Percentiles rank a stretch among this genome's conserved stretches.
These are phyloP conservation scores for Graphiopsis chlorocephala DNA, from an alignment of 2,329 filamentous ascomycete genomes.

Conservation along the genomic window DNA sequence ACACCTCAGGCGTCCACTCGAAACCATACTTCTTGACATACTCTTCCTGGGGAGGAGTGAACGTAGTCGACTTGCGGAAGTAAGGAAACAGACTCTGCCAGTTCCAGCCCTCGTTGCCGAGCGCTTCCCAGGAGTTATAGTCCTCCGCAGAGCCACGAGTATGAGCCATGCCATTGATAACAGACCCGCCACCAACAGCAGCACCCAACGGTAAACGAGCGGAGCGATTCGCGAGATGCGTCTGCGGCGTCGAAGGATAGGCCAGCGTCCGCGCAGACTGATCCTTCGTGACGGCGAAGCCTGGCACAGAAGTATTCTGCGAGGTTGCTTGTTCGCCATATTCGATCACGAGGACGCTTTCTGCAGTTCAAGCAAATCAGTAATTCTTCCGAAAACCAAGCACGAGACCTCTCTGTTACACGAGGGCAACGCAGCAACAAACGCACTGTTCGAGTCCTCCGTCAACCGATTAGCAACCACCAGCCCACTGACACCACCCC, in stretches of 20 bases:
- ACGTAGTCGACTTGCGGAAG: slow-evolving; percentile 34
- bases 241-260: slow-evolving; percentile 2
- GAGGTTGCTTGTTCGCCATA: slow-evolving; percentile 5
- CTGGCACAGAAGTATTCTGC: slow-evolving; percentile 11
- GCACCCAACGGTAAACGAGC: background rate
- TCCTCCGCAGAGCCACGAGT: slow-evolving; percentile 6
- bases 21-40: slow-evolving; percentile 1
- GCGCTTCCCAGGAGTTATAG: slow-evolving; percentile 30
- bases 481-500: slow-evolving; percentile 39
- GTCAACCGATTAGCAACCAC: slow-evolving; percentile 38
- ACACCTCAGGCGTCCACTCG: slow-evolving; percentile 9
- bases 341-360: slow-evolving; percentile 9
- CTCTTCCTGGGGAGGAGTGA: slow-evolving; percentile 5
- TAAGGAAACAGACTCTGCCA: slow-evolving; percentile 33
- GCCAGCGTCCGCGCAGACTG: slow-evolving; percentile 3
- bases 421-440: background rate
- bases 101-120: slow-evolving; percentile 41
- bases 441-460: slow-evolving; percentile 13
- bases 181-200: slow-evolving; percentile 5
- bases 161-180: slow-evolving; percentile 10
- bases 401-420: background rate
- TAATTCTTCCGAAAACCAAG: background rate
- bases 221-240: slow-evolving; percentile 6
- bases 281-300: slow-evolving; percentile 1
- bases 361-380: background rate